Base-by-base conservation (phyloP, 2,329 filamentous ascomycete genomes). In the Fusarium abutilonis region DNA sequence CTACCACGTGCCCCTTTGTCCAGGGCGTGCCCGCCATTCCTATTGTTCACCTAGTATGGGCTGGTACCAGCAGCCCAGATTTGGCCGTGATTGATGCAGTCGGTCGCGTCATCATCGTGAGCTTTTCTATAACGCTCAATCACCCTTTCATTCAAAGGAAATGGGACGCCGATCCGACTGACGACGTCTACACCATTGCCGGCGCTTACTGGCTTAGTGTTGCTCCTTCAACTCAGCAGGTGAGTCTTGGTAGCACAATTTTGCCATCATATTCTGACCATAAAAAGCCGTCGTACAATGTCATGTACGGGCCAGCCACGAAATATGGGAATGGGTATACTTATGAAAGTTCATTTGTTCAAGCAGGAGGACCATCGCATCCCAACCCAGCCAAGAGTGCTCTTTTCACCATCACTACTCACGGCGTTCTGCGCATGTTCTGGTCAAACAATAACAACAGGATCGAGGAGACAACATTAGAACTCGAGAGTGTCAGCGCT, bases 191-290 rank as follows among this genome's bases (percentile, higher is more conserved):
- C 64, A 86, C 88, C 45, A 81, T 96, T 6, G 91, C 96, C 7
- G 95, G 94, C 4, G 85, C 92, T 73, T 90, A 92, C 76, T 99
- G 95, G 95, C 80, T 98, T 51, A 80, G 82, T n/a, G 80, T 88
- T 21, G 78, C 83, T 26, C 80, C 83, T 4, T 70, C 72, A n/a
- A 73, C 73, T 67, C 75, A 77, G 66, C 76, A 80, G 70, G 74
- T 76, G 56, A 52, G 63, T 29, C 7, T 26, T 60, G 6, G 7
- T 19, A 29, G 28, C 28, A 10, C 9, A 4, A 2, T 14, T n/a
- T 44, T 9, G 3, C 2, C 2, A 4, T 11, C 14, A 7, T 34
- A 8, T 50, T 23, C 36, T 51, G 14, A 59, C 28, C 31, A 32
- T 45, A 28, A 47, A 52, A 41, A 76, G 72, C 60, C 72, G 4